Evolutionary conservation across 768 basidiomycete genomes (phyloP), one percentile per base, ranked within the genome.

Genomic region (Rubroboletus pulcherrimus): DNA sequence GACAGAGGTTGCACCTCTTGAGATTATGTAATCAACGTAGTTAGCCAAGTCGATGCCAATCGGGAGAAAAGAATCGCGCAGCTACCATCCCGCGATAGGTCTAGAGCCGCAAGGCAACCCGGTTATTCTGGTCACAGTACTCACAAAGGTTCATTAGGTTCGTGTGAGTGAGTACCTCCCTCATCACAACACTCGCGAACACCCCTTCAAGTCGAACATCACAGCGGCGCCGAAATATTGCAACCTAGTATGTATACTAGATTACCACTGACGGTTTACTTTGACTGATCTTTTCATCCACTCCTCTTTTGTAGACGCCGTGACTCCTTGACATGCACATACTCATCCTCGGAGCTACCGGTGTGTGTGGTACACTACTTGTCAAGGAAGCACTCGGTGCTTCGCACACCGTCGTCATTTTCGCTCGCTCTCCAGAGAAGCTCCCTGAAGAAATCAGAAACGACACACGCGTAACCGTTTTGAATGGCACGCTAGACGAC

Each of bases 331-430:
- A 35, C 17, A 80, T 81, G 81, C 83, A 75, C 26, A 62, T 88
- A 54, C 75, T 90, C 51, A 74, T 90, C 55, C 75, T 91, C n/a
- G 89, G 88, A 17, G 84, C 78, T 24, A 91, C 88, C 4, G 87
- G 88, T 1, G 77, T 81, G 14, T 70, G 71, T 35, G 89, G 88
- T 47, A 69, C 80, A 43, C 75, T 78, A 17, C 74, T 89, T 55
- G 75, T 84, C 54, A 77, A 82, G 49, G 78, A 85, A 63, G 72
- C 77, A 6, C 77, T 90, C 17, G 63, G 71, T 17, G 70, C 71
- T 21, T 60, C 66, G 6, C 76, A 79, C 59, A 73, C 76, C 5
- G 61, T 89, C 57, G 74, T 88, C 55, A 59, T 89, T 51, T 89
- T 81, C 53, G 86, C 80, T 11, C 82, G 87, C 33, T 81, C 80